Conservation (phyloP, 2,329 filamentous ascomycete species). For the Microsporum canis region DNA sequence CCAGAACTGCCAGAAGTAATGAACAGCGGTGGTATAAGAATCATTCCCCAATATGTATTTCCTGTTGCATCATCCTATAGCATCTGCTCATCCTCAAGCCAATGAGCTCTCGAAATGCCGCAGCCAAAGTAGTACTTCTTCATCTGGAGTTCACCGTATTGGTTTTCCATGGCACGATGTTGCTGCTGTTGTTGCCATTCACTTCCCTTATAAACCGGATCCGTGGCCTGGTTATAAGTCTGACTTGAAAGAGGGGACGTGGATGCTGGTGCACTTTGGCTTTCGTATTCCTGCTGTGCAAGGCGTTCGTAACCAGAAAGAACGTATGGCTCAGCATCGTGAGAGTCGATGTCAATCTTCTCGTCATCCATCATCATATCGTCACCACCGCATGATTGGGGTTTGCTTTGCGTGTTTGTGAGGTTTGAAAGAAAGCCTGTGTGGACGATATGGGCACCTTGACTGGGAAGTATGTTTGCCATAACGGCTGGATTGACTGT, state of each 20-base stretch:
- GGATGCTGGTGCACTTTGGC: slow-evolving; percentile 6
- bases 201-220: slow-evolving; percentile 34
- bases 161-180: slow-evolving; percentile 24
- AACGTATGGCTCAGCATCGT: slow-evolving; percentile 71
- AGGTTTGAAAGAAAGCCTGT: background rate
- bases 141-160: slow-evolving; percentile 30
- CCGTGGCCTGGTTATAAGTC: slow-evolving; percentile 28
- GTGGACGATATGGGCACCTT: slow-evolving; percentile 1
- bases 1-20: background rate
- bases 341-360: slow-evolving; percentile 20
- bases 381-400: background rate
- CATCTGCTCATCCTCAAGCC: slow-evolving; percentile 18
- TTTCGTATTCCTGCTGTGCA: slow-evolving; percentile 48
- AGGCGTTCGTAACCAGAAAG: slow-evolving; percentile 64
- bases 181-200: slow-evolving; percentile 22
- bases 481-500: slow-evolving; percentile 40
- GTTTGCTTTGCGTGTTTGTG: background rate
- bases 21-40: background rate
- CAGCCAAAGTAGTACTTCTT: slow-evolving; percentile 20
- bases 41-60: background rate
- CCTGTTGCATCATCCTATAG: slow-evolving; percentile 6
- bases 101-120: slow-evolving; percentile 14
- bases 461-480: background rate
- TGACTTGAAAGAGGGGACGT: slow-evolving; percentile 14
- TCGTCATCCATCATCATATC: slow-evolving; percentile 39